phyloP scores from a whole-genome alignment of 1,284 basidiomycete genomes.

The Apiotrichum domesticum region DNA sequence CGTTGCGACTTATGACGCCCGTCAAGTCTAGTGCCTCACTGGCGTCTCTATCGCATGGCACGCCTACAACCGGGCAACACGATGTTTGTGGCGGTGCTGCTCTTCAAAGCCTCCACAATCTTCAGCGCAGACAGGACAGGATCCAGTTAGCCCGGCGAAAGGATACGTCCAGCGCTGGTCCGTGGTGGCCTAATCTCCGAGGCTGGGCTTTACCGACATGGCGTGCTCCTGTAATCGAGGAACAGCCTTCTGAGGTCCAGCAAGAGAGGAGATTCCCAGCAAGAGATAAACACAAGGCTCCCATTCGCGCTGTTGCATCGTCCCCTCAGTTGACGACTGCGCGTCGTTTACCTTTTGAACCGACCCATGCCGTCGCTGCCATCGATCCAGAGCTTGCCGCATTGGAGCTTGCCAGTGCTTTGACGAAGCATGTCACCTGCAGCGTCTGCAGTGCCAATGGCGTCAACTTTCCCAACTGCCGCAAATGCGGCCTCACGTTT shows the following conservation, averaged over 20 bases:
- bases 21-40: constrained; percentile 26
- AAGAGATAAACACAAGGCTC: not conserved
- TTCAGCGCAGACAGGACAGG: constrained; percentile 10
- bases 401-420: constrained; percentile 30
- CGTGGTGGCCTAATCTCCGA: constrained; percentile 14
- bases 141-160: not conserved
- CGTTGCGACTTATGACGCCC: constrained; percentile 13
- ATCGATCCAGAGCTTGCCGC: constrained; percentile 39
- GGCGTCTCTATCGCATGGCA: constrained; percentile 9
- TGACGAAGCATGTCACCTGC: constrained; percentile 40
- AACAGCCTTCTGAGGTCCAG: not conserved
- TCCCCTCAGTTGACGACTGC: constrained; percentile 18
- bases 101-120: constrained; percentile 1
- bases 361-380: constrained; percentile 21
- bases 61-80: not conserved
- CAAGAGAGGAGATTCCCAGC: not conserved
- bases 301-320: constrained; percentile 26
- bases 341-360: constrained; percentile 25
- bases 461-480: constrained; percentile 43
- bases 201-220: constrained; percentile 3
- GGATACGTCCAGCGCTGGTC: not conserved
- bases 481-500: constrained; percentile 39
- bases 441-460: constrained; percentile 34
- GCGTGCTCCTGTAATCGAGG: not conserved
- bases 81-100: not conserved